These are phyloP conservation scores for Penicillium sp. DNA, from an alignment of 2,329 filamentous ascomycete genomes.

Conservation along the genomic window DNA sequence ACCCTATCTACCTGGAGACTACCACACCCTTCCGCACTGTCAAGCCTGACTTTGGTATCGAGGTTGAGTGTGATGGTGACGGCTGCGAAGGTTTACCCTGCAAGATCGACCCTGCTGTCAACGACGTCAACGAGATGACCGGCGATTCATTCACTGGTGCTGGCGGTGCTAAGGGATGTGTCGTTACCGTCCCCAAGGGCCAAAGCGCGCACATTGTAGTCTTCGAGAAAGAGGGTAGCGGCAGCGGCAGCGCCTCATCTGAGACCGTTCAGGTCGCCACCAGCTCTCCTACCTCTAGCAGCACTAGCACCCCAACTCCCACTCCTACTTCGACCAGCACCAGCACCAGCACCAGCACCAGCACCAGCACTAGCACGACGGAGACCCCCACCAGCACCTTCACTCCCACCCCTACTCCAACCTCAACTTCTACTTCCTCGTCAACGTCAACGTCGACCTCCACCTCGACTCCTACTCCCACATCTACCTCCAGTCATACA, in stretches of 20 bases:
- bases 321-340: slow-evolving; percentile 17
- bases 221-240: slow-evolving; percentile 38
- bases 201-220: slow-evolving; percentile 66
- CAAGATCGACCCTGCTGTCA: slow-evolving; percentile 62
- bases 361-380: background rate
- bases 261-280: slow-evolving; percentile 14
- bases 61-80: slow-evolving; percentile 65
- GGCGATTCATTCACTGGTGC: slow-evolving; percentile 62
- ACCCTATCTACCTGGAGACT: slow-evolving; percentile 66
- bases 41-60: slow-evolving; percentile 65
- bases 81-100: slow-evolving; percentile 74
- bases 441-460: slow-evolving; percentile 17
- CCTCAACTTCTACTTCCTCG: slow-evolving; percentile 15
- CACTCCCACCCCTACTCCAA: slow-evolving; percentile 16
- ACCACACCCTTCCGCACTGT: slow-evolving; percentile 54
- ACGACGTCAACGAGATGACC: slow-evolving; percentile 58
- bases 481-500: background rate
- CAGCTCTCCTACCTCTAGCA: slow-evolving; percentile 14
- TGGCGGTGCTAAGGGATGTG: slow-evolving; percentile 69
- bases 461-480: slow-evolving; percentile 20
- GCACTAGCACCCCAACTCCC: slow-evolving; percentile 12
- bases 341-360: slow-evolving; percentile 2
- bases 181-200: slow-evolving; percentile 70
- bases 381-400: slow-evolving; percentile 10
- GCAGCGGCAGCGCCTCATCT: slow-evolving; percentile 9